Evolutionary conservation across 805 yeast species (phyloP), one percentile per base, ranked within the genome.

Genomic region (Metschnikowia santaceciliae): DNA sequence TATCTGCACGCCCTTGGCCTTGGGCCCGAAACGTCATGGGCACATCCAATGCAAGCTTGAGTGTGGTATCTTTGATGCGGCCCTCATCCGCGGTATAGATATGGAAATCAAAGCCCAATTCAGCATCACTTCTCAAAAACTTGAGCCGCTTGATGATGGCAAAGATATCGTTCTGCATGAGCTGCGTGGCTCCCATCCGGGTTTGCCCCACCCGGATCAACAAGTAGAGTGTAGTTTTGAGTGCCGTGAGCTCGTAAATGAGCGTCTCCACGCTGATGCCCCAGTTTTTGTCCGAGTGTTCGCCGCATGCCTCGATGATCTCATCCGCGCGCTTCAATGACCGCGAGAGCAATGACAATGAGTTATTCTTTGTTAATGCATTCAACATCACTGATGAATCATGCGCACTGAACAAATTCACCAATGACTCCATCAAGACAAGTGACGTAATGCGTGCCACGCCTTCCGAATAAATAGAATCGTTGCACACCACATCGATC

Each of bases 391-490:
- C 79, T 54, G 80, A 78, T 15, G 54, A 53, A 39, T 79, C 74
- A 19, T 75, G 74, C n/a, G 69, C 60, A 32, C 77, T 75, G 1
- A 85, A 78, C 36, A 83, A 64, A 51, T 81, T 83, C 26, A 83
- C 76, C 46, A 84, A 67, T 1, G 86, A 76, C 58, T 90, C 96
- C 54, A 94, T 66, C 13, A 91, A 70, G n/a, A 90, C 63, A 13
- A 91, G 72, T 2, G 96, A 84, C 0, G 92, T 83, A 10, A 90
- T 78, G 57, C 94, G 78, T 6, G 86, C 78, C 0, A 86, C 72
- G 1, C 92, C 94, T 58, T 87, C 94, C 2, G 91, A 90, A 48
- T 82, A 75, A 14, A 89, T 79, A 0, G 94, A 84, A 69, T 94
- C 98, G 53, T 81, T 82, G 61, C 89, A 84, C 32, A 90, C 75